phyloP scores from a whole-genome alignment of 2,329 filamentous ascomycete species.

The Neospermospora avenae region DNA sequence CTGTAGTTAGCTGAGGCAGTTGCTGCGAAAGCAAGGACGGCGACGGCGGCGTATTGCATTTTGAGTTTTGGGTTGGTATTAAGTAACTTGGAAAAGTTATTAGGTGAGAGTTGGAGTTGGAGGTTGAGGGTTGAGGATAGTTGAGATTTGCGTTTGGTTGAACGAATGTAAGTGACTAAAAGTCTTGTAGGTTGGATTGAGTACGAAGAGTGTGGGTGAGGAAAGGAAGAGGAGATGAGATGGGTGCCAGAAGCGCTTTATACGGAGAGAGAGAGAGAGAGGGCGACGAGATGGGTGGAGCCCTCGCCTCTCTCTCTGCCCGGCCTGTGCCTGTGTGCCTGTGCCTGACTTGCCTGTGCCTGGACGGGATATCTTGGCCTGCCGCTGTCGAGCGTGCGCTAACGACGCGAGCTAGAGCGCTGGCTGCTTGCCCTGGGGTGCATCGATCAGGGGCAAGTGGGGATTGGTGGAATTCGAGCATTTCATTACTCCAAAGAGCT shows the following conservation, averaged over 20 bases:
- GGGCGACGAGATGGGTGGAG: not conserved
- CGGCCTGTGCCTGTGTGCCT: not conserved
- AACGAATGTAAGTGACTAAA: constrained; percentile 36
- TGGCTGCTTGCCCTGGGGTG: not conserved
- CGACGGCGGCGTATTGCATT: constrained; percentile 38
- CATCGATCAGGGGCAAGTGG: not conserved
- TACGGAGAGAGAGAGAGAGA: constrained; percentile 13
- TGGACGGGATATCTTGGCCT: not conserved
- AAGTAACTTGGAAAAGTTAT: constrained; percentile 27
- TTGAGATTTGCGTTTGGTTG: constrained; percentile 13
- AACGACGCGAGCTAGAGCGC: not conserved
- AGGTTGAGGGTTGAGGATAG: constrained; percentile 20
- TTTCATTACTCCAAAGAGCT: not conserved
- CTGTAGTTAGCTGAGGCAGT: constrained; percentile 26
- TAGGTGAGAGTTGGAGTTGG: constrained; percentile 15
- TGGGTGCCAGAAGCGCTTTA: constrained; percentile 20
- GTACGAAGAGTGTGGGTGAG: constrained; percentile 25
- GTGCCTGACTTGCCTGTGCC: not conserved
- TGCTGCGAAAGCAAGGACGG: constrained; percentile 35
- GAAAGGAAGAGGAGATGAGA: constrained; percentile 12
- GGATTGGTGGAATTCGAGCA: not conserved
- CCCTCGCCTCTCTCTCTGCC: not conserved
- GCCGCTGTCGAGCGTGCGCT: not conserved
- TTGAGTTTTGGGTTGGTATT: constrained; percentile 33
- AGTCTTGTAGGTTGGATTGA: constrained; percentile 23